Percentiles rank a stretch among this genome's conserved stretches.
phyloP scores from a whole-genome alignment of 192 early-diverging fungal genomes.

The Rhizophagus prolifer region DNA sequence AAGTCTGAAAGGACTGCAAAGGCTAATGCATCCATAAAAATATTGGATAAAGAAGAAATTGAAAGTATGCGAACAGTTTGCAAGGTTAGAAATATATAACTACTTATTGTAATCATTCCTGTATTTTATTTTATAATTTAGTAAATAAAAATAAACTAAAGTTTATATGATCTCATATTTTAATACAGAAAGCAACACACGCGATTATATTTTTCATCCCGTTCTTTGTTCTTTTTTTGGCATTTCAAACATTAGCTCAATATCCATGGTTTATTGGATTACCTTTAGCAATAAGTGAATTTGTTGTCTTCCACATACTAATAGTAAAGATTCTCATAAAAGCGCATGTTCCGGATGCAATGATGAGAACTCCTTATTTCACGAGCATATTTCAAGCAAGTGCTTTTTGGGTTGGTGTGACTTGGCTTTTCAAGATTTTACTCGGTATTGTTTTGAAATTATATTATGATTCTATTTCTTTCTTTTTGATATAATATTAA shows the following conservation, averaged over 20 bases:
- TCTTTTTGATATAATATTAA: neutral
- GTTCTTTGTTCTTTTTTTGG: slow-evolving; percentile 60
- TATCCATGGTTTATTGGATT: slow-evolving; percentile 81
- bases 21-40: slow-evolving; percentile 67
- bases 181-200: slow-evolving; percentile 58
- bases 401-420: slow-evolving; percentile 65
- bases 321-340: slow-evolving; percentile 61
- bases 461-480: neutral
- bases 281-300: slow-evolving; percentile 55
- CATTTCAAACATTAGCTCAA: slow-evolving; percentile 53
- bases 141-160: neutral
- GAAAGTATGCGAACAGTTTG: slow-evolving; percentile 80
- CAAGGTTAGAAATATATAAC: slow-evolving; percentile 45
- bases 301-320: slow-evolving; percentile 55
- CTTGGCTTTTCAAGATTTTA: slow-evolving; percentile 67
- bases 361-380: slow-evolving; percentile 80
- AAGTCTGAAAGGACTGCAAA: slow-evolving; percentile 71
- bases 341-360: slow-evolving; percentile 46
- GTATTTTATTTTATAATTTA: neutral
- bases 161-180: neutral
- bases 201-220: slow-evolving; percentile 71
- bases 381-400: slow-evolving; percentile 87
- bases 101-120: neutral
- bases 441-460: slow-evolving; percentile 46
- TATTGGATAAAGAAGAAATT: slow-evolving; percentile 69